Conservation (phyloP, 805 yeast species). For the Yamadazyma kitorensis region DNA sequence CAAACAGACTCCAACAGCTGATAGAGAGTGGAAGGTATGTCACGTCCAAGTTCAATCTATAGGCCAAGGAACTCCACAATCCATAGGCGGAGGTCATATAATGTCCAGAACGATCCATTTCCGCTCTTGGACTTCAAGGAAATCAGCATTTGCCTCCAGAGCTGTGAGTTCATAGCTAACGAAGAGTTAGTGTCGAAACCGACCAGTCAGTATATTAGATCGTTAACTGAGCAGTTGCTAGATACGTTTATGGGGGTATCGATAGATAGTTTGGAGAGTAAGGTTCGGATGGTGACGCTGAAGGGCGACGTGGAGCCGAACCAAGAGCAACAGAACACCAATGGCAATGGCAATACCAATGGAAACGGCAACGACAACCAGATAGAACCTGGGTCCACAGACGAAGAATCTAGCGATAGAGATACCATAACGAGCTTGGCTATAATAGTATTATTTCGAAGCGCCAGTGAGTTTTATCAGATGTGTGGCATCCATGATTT, state of each 20-base stretch:
- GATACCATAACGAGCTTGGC: constrained; percentile 39
- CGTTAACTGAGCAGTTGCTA: constrained; percentile 57
- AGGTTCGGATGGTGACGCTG: constrained; percentile 7
- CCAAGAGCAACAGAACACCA: constrained; percentile 9
- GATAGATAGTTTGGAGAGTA: constrained; percentile 9
- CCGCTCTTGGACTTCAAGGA: constrained; percentile 63
- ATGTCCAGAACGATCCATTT: constrained; percentile 44
- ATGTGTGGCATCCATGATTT: constrained; percentile 80
- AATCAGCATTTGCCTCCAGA: constrained; percentile 55
- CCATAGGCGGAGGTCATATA: constrained; percentile 16
- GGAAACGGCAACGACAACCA: no score
- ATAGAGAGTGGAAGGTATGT: no score
- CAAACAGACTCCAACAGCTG: no score
- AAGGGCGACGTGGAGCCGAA: constrained; percentile 4
- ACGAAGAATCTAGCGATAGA: constrained; percentile 22
- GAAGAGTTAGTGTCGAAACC: constrained; percentile 62
- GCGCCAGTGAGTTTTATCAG: constrained; percentile 58
- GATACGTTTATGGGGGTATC: constrained; percentile 59
- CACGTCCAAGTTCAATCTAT: constrained; percentile 30
- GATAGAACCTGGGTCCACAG: constrained; percentile 20
- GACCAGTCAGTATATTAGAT: constrained; percentile 50
- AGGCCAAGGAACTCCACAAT: constrained; percentile 21
- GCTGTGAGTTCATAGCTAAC: constrained; percentile 58
- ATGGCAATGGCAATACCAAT: neutral
- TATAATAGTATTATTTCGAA: constrained; percentile 55